Conservation (phyloP, 139 green algal genomes). For the Chlorella sorokiniana region DNA sequence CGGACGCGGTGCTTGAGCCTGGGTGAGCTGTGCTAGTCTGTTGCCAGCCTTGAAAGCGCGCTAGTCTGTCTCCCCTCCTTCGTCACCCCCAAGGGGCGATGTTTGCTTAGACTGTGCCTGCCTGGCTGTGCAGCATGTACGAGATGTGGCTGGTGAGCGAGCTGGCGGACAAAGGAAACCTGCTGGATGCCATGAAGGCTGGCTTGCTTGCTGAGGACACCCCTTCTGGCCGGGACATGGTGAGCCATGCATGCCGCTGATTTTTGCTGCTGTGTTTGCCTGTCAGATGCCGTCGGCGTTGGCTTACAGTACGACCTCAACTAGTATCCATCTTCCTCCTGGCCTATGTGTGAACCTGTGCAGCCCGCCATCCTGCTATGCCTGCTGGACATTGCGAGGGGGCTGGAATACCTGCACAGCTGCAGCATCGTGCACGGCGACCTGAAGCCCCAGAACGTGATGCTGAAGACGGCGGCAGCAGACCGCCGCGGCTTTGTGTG, state of each 20-base stretch:
- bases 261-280: no score
- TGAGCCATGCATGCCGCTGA: no score
- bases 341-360: no score
- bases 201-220: neutral
- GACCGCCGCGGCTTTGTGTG: conserved; percentile 69
- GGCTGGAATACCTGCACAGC: conserved; percentile 58
- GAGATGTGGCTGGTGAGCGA: conserved; percentile 42
- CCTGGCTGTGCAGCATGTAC: neutral
- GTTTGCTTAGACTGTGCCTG: neutral
- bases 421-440: conserved; percentile 69
- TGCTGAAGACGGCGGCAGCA: conserved; percentile 59
- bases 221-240: neutral
- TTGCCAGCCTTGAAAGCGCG: neutral
- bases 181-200: conserved; percentile 18
- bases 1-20: neutral
- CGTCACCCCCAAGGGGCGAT: no score
- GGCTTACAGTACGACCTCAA: no score
- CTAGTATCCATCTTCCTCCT: no score
- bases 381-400: conserved; percentile 41
- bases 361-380: conserved; percentile 9
- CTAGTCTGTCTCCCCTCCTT: neutral
- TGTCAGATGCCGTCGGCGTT: no score
- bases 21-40: neutral
- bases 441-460: conserved; percentile 76
- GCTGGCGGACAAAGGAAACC: conserved; percentile 21